A percentile compares a stretch with the other conserved stretches of the same genome.
Evolutionary conservation across 2,329 filamentous ascomycete species (phyloP).

Genomic region (Penicillium decumbens): DNA sequence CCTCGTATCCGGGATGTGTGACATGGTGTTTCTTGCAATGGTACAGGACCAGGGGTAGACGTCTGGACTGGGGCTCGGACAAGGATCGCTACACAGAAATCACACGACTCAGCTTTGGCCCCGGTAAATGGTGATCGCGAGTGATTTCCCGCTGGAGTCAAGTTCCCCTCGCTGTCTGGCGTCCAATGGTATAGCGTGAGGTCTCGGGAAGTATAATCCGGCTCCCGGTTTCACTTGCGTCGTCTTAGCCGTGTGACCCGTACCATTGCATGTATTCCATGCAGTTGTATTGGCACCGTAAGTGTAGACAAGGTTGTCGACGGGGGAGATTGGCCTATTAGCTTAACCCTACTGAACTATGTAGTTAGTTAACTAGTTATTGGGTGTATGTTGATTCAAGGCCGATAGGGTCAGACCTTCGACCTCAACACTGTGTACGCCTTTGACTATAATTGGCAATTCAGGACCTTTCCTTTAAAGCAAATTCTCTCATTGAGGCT

Average conservation of each 20-base stretch:
- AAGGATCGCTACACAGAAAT: neutral
- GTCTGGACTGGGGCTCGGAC: no score
- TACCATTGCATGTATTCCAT: neutral
- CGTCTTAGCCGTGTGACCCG: neutral
- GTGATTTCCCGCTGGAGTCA: neutral
- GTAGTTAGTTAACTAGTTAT: no score
- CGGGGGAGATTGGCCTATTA: no score
- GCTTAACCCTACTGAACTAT: no score
- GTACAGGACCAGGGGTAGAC: neutral
- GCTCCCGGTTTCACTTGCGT: neutral
- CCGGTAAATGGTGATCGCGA: neutral
- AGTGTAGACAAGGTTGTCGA: no score
- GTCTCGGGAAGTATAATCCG: constrained; percentile 16
- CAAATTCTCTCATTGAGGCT: neutral
- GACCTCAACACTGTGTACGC: neutral
- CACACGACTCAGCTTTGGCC: constrained; percentile 1
- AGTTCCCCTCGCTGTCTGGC: neutral
- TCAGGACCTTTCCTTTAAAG: neutral
- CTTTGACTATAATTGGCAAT: neutral
- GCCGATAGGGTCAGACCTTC: neutral
- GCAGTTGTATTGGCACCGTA: no score
- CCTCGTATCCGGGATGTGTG: neutral
- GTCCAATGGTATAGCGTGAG: no score
- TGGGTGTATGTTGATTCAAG: no score
- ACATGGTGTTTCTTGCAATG: neutral